Conservation (phyloP, 2,329 filamentous ascomycete species). For the Diaporthe eres region DNA sequence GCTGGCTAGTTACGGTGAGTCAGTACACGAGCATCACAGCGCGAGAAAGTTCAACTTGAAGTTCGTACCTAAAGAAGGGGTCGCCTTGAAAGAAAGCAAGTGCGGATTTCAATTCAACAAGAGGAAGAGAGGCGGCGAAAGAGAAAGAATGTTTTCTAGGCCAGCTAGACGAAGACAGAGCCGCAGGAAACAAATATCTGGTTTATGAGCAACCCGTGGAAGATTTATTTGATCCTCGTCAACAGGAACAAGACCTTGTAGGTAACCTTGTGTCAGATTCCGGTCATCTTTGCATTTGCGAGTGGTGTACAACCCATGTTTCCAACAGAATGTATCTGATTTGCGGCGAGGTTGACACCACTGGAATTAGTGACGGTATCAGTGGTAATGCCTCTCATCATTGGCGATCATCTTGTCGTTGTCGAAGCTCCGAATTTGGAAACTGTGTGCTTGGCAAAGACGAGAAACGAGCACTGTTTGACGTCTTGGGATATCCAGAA, state of each 20-base stretch:
- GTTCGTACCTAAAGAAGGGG: neutral
- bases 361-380: neutral
- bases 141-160: neutral
- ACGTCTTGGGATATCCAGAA: neutral
- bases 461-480: constrained; percentile 10
- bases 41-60: neutral
- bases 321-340: neutral
- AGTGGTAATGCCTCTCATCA: neutral
- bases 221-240: neutral
- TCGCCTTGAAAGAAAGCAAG: neutral
- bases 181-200: neutral
- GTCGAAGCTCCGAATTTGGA: neutral
- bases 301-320: neutral
- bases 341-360: neutral
- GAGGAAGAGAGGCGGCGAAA: neutral
- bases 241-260: neutral
- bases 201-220: neutral
- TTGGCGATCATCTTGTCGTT: neutral
- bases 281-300: neutral
- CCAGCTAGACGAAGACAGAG: neutral
- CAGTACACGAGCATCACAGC: neutral
- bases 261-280: neutral
- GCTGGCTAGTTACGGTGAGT: neutral
- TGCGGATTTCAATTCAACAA: neutral
- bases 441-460: constrained; percentile 1